phyloP scores from a whole-genome alignment of 176 grass and related monocot genomes.

The Juncus inflexus region DNA sequence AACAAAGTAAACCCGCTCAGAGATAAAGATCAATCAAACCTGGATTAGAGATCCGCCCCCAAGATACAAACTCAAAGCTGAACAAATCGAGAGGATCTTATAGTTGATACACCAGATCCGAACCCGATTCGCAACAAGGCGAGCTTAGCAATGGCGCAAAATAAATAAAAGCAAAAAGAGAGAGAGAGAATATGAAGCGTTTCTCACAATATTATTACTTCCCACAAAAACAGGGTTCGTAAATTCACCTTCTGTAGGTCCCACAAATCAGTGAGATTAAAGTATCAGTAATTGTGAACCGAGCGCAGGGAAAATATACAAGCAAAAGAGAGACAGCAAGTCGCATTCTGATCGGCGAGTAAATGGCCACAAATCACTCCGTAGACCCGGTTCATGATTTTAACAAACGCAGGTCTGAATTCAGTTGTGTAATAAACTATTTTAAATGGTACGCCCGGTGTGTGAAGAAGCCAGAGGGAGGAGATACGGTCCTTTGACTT shows the following conservation, averaged over 20 bases:
- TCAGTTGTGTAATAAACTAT: not conserved
- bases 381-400: not conserved
- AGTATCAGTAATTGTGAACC: conserved; percentile 5
- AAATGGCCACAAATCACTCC: not conserved
- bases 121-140: not conserved
- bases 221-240: not conserved
- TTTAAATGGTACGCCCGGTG: not conserved
- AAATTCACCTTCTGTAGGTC: not conserved
- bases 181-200: conserved; percentile 12
- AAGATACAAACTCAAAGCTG: not conserved
- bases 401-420: not conserved
- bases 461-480: not conserved
- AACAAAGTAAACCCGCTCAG: conserved; percentile 3
- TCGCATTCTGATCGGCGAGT: conserved; percentile 21
- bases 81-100: conserved; percentile 15
- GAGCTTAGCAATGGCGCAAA: conserved; percentile 21
- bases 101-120: conserved; percentile 4
- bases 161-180: conserved; percentile 18
- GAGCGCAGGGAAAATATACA: conserved; percentile 4
- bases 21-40: conserved; percentile 23
- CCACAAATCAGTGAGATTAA: not conserved
- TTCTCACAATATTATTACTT: conserved; percentile 6
- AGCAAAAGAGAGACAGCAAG: conserved; percentile 19
- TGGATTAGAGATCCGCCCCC: not conserved
- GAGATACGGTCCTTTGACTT: not conserved